Evolutionary conservation across 2,329 filamentous ascomycete genomes (phyloP).

Genomic region (Pseudogymnoascus sp.): DNA sequence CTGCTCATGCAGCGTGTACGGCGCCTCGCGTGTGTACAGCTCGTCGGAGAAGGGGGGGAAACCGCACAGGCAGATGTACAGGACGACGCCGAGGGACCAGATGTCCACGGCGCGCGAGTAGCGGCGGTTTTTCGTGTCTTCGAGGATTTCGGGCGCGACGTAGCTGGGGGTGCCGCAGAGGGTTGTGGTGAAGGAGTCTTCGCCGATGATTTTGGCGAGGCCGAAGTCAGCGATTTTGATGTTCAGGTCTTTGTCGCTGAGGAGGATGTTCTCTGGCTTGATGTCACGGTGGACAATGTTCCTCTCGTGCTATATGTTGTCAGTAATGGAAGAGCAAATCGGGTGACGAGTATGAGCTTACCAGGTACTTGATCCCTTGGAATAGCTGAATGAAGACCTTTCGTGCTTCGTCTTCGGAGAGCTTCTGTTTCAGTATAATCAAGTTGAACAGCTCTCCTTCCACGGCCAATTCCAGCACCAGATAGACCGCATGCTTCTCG

Average conservation of each 20-base stretch:
- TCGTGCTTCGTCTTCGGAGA: constrained; percentile 74
- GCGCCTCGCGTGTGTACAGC: constrained; percentile 70
- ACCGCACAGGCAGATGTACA: constrained; percentile 95
- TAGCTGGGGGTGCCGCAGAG: constrained; percentile 96
- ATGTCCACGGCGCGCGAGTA: constrained; percentile 95
- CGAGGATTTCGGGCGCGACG: constrained; percentile 90
- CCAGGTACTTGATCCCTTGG: constrained; percentile 88
- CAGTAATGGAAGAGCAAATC: constrained; percentile 17
- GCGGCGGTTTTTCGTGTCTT: constrained; percentile 69
- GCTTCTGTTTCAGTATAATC: constrained; percentile 84
- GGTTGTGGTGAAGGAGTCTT: constrained; percentile 95
- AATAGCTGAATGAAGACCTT: constrained; percentile 89
- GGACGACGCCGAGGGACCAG: constrained; percentile 94
- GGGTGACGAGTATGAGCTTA: constrained; percentile 39
- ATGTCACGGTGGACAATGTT: constrained; percentile 97
- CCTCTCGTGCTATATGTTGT: constrained; percentile 68
- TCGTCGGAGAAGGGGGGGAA: constrained; percentile 98
- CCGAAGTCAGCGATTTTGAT: constrained; percentile 96
- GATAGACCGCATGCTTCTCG: constrained; percentile 80
- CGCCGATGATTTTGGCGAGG: constrained; percentile 94
- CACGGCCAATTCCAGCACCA: constrained; percentile 81
- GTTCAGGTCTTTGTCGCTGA: constrained; percentile 74
- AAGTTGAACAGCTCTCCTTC: constrained; percentile 95
- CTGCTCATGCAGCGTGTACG: constrained; percentile 79
- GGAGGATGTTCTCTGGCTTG: constrained; percentile 91